Conservation (phyloP, 192 early-diverging fungal species). For the Backusella luteola region DNA sequence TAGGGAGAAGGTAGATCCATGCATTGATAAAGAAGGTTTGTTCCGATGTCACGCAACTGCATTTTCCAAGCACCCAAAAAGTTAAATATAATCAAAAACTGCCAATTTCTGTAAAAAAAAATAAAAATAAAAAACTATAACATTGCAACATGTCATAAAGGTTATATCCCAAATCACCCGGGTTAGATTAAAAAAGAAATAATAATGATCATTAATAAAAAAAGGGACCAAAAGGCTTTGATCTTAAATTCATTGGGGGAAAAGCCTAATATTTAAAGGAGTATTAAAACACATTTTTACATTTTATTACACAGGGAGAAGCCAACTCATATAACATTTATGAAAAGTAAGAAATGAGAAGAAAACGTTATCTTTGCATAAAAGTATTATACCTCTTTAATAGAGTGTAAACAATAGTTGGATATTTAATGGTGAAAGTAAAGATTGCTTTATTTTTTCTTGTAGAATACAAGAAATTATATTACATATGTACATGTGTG, state of each 20-base stretch:
- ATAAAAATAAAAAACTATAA: too few relatives aligned
- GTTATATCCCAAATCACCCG: neutral
- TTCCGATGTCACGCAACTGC: neutral
- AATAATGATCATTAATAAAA: neutral
- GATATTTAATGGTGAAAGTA: neutral
- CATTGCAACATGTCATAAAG: neutral
- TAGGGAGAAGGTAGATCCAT: neutral
- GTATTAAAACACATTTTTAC: neutral
- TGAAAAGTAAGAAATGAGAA: neutral
- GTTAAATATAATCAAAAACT: neutral
- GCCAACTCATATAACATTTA: too few relatives aligned
- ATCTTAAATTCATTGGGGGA: neutral
- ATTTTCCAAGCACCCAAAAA: neutral
- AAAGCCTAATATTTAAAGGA: neutral
- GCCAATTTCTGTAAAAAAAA: neutral
- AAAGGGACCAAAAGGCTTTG: neutral
- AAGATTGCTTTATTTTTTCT: too few relatives aligned
- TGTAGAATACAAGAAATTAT: too few relatives aligned
- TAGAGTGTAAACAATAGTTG: neutral
- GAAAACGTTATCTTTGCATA: neutral
- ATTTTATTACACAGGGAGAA: neutral
- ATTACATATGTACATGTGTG: too few relatives aligned
- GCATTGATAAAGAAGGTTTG: slow-evolving; percentile 5
- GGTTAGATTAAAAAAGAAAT: neutral
- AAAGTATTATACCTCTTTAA: neutral